These are phyloP conservation scores for Claviceps sp. DNA, from an alignment of 2,329 filamentous ascomycete species.

Conservation along the genomic window DNA sequence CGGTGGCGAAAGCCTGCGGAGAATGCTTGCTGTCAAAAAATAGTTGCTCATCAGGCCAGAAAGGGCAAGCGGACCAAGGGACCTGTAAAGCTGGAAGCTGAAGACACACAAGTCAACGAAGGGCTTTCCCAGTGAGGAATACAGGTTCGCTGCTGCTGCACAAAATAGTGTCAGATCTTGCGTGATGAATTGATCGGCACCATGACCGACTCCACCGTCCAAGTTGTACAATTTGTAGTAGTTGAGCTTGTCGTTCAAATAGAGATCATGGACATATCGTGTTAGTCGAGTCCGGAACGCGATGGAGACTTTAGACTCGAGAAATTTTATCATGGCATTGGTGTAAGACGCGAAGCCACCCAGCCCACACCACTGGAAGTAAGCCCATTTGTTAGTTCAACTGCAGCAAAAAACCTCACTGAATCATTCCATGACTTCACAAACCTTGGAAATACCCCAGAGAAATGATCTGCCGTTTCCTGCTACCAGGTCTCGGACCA, in stretches of 20 bases:
- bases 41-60: constrained; percentile 84
- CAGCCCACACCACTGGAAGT: constrained; percentile 67
- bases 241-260: constrained; percentile 86
- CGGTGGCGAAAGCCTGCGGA: constrained; percentile 78
- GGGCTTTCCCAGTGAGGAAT: constrained; percentile 94
- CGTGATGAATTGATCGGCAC: constrained; percentile 93
- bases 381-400: neutral
- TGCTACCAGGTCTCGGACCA: constrained; percentile 90
- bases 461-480: constrained; percentile 82
- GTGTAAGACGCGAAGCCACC: constrained; percentile 91
- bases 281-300: constrained; percentile 92
- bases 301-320: constrained; percentile 96
- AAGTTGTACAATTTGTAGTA: constrained; percentile 93
- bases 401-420: too few species aligned
- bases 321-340: constrained; percentile 97
- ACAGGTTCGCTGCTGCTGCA: constrained; percentile 77
- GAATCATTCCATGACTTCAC: constrained; percentile 6
- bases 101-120: constrained; percentile 96
- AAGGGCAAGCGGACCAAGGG: constrained; percentile 75
- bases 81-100: constrained; percentile 92
- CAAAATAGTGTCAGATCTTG: constrained; percentile 95
- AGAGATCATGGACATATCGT: constrained; percentile 92
- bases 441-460: constrained; percentile 70
- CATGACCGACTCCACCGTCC: constrained; percentile 83
- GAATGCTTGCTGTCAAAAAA: constrained; percentile 80